These are phyloP conservation scores for Solanum arcanum DNA, from an alignment of 257 asterid genomes.

Conservation along the genomic window DNA sequence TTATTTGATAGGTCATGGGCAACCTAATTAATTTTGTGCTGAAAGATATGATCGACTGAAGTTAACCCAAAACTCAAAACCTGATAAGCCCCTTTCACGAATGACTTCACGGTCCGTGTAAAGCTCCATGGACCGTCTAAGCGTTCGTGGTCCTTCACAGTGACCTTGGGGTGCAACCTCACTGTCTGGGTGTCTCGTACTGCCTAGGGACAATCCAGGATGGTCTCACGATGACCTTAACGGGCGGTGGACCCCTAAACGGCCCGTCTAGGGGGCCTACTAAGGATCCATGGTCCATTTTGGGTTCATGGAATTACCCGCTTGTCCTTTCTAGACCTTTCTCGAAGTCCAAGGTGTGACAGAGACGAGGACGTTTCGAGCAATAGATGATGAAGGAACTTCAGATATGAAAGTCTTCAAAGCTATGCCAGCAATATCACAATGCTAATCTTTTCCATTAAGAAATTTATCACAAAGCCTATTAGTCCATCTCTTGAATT, in stretches of 20 bases:
- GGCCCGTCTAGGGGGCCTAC: not conserved
- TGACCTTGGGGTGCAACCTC: not conserved
- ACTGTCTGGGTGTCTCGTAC: not conserved
- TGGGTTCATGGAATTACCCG: not conserved
- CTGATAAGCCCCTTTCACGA: not conserved
- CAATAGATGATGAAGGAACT: no score
- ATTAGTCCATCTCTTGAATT: no score
- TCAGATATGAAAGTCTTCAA: no score
- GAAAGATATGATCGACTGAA: not conserved
- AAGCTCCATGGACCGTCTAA: not conserved
- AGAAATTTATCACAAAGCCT: no score
- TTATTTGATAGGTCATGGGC: not conserved
- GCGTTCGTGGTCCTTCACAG: not conserved
- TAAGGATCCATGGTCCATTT: not conserved
- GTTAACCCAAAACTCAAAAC: not conserved
- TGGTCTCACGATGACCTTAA: not conserved
- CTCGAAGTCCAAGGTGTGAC: not conserved
- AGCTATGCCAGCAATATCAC: no score
- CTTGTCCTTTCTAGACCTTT: not conserved
- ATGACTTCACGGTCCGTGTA: not conserved
- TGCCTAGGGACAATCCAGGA: not conserved
- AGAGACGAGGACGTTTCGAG: no score
- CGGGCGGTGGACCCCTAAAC: not conserved
- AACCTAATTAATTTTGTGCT: not conserved
- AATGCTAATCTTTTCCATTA: no score